These are phyloP conservation scores for Rhexocercosporidium sp. DNA, from an alignment of 2,329 filamentous ascomycete species.

Conservation along the genomic window DNA sequence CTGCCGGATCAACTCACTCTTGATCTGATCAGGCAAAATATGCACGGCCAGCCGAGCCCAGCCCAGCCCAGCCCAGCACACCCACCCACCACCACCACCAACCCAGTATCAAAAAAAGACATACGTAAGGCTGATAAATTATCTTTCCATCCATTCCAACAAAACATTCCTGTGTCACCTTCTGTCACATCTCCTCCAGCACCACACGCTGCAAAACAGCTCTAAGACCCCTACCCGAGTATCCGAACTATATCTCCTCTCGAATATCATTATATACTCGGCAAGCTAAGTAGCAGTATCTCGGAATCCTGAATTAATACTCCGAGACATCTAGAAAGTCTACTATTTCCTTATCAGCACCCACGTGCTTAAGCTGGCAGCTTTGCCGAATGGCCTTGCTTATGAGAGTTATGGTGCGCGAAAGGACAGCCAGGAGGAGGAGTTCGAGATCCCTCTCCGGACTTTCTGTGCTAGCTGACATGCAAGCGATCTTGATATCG, in stretches of 20 bases:
- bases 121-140: slow-evolving; percentile 11
- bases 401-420: no score
- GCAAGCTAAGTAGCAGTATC: no score
- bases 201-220: background rate
- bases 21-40: slow-evolving; percentile 1
- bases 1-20: background rate
- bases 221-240: slow-evolving; percentile 9
- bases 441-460: background rate
- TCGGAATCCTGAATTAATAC: background rate
- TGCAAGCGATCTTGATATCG: slow-evolving; percentile 2
- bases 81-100: background rate
- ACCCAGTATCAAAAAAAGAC: slow-evolving; percentile 1
- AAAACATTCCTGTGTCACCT: slow-evolving; percentile 2
- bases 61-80: background rate
- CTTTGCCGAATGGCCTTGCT: background rate
- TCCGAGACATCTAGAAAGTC: background rate
- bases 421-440: background rate
- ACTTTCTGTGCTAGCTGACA: slow-evolving; percentile 7
- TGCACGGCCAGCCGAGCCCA: background rate
- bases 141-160: slow-evolving; percentile 1
- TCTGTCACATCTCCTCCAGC: slow-evolving; percentile 3
- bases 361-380: background rate
- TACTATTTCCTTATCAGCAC: background rate
- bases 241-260: slow-evolving; percentile 6
- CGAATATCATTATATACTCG: no score